Percentiles rank a stretch among this genome's conserved stretches.
Evolutionary conservation across 2,329 filamentous ascomycete genomes (phyloP).

Genomic region (Sporothrix pallida): DNA sequence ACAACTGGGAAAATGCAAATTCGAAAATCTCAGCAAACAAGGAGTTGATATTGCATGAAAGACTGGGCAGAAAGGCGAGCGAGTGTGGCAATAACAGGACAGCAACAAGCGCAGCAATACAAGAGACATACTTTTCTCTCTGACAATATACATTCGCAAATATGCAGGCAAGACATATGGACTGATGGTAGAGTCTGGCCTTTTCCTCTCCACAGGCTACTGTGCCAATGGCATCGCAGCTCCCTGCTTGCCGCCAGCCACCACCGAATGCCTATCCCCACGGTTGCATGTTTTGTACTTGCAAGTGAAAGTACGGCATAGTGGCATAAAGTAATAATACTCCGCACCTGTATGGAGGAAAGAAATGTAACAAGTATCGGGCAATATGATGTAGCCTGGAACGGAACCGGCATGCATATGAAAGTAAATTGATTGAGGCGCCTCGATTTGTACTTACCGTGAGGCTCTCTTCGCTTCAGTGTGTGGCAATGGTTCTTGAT

Average conservation of each 20-base stretch:
- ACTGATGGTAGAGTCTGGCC: too few species aligned
- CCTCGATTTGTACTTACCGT: not conserved
- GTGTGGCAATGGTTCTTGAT: too few species aligned
- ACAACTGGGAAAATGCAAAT: not conserved
- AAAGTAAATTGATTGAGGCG: not conserved
- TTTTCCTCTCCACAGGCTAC: too few species aligned
- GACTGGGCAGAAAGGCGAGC: not conserved
- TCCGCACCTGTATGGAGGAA: not conserved
- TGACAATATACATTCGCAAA: too few species aligned
- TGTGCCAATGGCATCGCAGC: too few species aligned
- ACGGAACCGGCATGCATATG: not conserved
- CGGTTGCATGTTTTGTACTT: not conserved
- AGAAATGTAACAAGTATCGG: not conserved
- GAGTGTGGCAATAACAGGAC: not conserved
- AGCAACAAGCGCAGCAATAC: not conserved
- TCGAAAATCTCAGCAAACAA: not conserved
- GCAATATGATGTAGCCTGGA: not conserved
- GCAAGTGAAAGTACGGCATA: not conserved
- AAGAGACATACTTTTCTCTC: not conserved
- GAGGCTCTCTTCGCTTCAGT: conserved; percentile 11
- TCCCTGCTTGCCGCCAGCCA: too few species aligned
- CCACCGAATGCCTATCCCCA: not conserved
- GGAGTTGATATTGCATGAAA: not conserved
- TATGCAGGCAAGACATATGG: too few species aligned
- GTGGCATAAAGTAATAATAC: not conserved